phyloP scores from a whole-genome alignment of 2,329 filamentous ascomycete species.

The Fusarium illudens region DNA sequence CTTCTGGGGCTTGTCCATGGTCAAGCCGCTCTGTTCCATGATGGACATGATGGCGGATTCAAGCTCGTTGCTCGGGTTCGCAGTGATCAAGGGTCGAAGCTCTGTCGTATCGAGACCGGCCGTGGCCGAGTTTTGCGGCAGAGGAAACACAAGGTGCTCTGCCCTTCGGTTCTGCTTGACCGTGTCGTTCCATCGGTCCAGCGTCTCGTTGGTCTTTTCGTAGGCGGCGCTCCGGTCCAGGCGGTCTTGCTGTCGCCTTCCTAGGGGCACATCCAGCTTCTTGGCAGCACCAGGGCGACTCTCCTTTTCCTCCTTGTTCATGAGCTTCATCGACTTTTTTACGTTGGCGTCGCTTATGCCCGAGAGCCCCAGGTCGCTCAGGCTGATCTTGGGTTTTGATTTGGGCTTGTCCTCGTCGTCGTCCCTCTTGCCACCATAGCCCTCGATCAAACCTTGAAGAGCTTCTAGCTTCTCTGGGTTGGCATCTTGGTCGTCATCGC shows the following conservation, averaged over 20 bases:
- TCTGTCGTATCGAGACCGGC: slow-evolving; percentile 69
- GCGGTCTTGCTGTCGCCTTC: slow-evolving; percentile 85
- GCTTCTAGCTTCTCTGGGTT: slow-evolving; percentile 68
- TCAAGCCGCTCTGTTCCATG: slow-evolving; percentile 86
- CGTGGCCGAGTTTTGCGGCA: slow-evolving; percentile 74
- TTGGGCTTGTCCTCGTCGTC: slow-evolving; percentile 57
- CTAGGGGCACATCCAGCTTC: slow-evolving; percentile 84
- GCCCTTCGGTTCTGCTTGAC: slow-evolving; percentile 93
- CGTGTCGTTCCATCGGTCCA: slow-evolving; percentile 92
- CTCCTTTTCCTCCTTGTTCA: slow-evolving; percentile 69
- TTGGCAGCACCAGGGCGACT: slow-evolving; percentile 56
- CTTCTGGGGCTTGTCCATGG: slow-evolving; percentile 56
- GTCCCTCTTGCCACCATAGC: slow-evolving; percentile 71
- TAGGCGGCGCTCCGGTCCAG: slow-evolving; percentile 85
- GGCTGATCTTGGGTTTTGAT: slow-evolving; percentile 72
- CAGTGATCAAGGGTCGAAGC: slow-evolving; percentile 69
- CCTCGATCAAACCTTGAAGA: slow-evolving; percentile 73
- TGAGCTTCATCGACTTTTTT: slow-evolving; percentile 80
- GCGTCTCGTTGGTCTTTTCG: slow-evolving; percentile 88
- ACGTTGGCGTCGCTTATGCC: slow-evolving; percentile 77
- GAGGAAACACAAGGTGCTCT: slow-evolving; percentile 88
- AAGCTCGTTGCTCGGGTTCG: slow-evolving; percentile 77
- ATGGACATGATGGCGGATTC: slow-evolving; percentile 89
- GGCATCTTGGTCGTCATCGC: slow-evolving; percentile 55
- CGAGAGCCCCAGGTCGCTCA: slow-evolving; percentile 77